Base-by-base conservation (phyloP, 371 early-diverging fungal species). In the Choanephora cucurbitarum region DNA sequence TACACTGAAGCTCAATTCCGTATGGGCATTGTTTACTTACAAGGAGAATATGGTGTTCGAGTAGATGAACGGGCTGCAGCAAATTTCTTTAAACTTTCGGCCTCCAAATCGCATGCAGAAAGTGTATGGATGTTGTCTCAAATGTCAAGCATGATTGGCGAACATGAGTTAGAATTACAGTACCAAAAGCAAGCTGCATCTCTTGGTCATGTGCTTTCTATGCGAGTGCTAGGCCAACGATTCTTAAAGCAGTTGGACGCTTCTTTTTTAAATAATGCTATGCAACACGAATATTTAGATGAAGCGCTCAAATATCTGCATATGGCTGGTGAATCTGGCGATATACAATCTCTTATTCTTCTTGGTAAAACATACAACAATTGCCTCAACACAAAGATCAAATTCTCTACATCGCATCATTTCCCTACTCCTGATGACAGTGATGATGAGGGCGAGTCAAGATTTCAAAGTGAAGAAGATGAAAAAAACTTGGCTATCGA, bases 1-100 rank as follows among this genome's bases (percentile, higher is more conserved):
- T 62, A 73, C 45, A 51, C 73, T 0, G 74, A 77, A 59, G 77
- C 67, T 3, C 73, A 77, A 24, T 72, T 69, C 39, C 61, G 67
- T 21, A 64, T 77, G 53, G 69, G 61, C 14, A 64, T 60, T 46
- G 60, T 60, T 19, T 51, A 57, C 15, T 58, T 54, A n/a, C 50
- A 41, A 11, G 69, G 51, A 9, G 61, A 57, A 28, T 58, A 56
- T 48, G 57, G 62, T 23, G 37, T 60, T 5, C 47, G 49, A 5
- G 52, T 60, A 6, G 59, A 75, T 39, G 57, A 67, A 17, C 62
- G 60, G 23, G 42, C 58, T 5, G 73, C 77, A 3, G 55, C 71
- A 10, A 45, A 55, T 7, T 73, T 67, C 64, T 67, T 77, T 46
- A 73, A 67, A 11, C 52, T 49, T 3, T 62, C 77, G 23, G 76